Evolutionary conservation across 176 grass and related monocot genomes (phyloP).

Genomic region (Hsuehochloa calcarea): DNA sequence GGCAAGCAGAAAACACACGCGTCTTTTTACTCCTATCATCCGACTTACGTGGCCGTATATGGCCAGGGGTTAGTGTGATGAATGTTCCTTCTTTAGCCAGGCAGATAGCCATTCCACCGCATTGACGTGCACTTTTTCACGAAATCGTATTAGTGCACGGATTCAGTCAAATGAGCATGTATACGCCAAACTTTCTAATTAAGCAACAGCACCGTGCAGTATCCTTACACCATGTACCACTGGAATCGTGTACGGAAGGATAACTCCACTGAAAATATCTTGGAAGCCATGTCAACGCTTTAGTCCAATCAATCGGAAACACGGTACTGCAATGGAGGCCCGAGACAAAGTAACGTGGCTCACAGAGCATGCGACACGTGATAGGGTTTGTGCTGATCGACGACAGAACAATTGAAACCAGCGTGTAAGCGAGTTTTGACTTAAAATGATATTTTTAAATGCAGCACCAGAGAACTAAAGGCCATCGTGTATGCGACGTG

Average conservation of each 20-base stretch:
- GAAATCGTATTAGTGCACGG: background rate
- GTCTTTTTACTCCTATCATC: background rate
- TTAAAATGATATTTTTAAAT: no score
- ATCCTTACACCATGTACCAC: slow-evolving; percentile 8
- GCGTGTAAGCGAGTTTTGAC: no score
- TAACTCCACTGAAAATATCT: slow-evolving; percentile 16
- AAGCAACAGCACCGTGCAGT: background rate
- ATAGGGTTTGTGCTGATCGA: no score
- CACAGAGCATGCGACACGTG: no score
- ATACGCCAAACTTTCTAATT: background rate
- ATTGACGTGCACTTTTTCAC: background rate
- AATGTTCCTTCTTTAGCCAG: background rate
- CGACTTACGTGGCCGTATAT: background rate
- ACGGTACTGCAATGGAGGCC: background rate
- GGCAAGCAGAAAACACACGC: background rate
- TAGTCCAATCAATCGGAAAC: background rate
- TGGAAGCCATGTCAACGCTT: background rate
- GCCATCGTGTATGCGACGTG: no score
- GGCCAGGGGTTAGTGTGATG: background rate
- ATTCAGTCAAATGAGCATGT: background rate
- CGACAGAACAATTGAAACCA: no score
- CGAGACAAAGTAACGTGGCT: no score
- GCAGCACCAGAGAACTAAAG: no score
- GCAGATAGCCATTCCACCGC: background rate
- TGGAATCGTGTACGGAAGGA: slow-evolving; percentile 16